Evolutionary conservation across 192 early-diverging fungal species (phyloP).

Genomic region (Phlyctochytrium bullatum): DNA sequence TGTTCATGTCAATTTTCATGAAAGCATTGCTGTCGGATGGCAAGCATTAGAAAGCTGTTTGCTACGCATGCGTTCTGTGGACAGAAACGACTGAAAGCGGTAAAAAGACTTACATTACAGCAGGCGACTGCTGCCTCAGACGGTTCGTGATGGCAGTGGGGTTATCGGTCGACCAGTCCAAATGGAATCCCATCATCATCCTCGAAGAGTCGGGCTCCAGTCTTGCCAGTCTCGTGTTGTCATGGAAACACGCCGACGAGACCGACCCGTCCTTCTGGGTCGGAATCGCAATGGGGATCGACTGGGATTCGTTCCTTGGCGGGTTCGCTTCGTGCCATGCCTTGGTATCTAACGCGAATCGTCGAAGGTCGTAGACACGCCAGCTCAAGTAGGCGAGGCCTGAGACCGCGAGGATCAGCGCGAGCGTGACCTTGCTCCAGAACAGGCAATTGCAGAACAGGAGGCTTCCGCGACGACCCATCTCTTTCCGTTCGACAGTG

Average conservation of each 20-base stretch:
- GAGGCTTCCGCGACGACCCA: background rate
- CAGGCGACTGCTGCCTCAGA: conserved; percentile 11
- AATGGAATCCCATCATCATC: conserved; percentile 24
- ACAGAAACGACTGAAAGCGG: background rate
- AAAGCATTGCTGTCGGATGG: conserved; percentile 28
- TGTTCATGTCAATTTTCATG: conserved; percentile 19
- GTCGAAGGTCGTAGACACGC: conserved; percentile 17
- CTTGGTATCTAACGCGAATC: background rate
- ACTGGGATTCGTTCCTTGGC: background rate
- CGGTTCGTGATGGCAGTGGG: conserved; percentile 15
- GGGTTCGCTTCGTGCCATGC: background rate
- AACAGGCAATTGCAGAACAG: conserved; percentile 14
- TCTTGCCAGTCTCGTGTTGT: conserved; percentile 1
- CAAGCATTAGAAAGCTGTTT: background rate
- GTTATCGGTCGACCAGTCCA: conserved; percentile 29
- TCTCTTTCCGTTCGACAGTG: too few relatives aligned
- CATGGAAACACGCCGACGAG: conserved; percentile 5
- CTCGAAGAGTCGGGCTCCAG: conserved; percentile 14
- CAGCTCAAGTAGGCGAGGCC: conserved; percentile 18
- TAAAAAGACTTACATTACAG: conserved; percentile 25
- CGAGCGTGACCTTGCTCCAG: conserved; percentile 17
- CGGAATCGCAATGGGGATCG: background rate
- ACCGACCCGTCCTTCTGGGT: conserved; percentile 10
- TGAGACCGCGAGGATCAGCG: background rate
- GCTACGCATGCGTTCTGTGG: background rate